Conservation (phyloP, 495 filamentous ascomycete species). For the Penicillium arizonense region DNA sequence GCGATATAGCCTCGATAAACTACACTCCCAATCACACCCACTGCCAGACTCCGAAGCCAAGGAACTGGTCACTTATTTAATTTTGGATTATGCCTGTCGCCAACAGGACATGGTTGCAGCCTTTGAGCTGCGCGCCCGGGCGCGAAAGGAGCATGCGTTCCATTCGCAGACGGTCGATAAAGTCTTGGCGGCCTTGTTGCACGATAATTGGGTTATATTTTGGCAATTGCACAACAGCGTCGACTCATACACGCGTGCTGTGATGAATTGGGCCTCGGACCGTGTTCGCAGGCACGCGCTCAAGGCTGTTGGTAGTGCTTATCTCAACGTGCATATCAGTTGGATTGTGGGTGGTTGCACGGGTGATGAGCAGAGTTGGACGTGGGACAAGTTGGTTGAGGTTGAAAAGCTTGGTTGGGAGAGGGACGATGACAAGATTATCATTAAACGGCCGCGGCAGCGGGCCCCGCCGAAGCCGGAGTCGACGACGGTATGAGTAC, state of each 20-base stretch:
- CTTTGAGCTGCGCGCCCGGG: slow-evolving; percentile 53
- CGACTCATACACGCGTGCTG: slow-evolving; percentile 68
- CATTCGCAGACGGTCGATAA: slow-evolving; percentile 61
- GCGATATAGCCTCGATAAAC: slow-evolving; percentile 66
- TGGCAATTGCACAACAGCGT: slow-evolving; percentile 67
- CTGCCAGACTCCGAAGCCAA: slow-evolving; percentile 66
- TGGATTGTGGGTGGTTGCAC: slow-evolving; percentile 46
- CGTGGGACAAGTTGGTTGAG: slow-evolving; percentile 69
- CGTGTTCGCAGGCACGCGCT: slow-evolving; percentile 68
- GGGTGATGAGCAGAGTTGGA: slow-evolving; percentile 61
- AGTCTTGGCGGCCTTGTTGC: slow-evolving; percentile 67
- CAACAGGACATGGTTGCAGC: slow-evolving; percentile 73
- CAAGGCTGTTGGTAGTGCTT: slow-evolving; percentile 79
- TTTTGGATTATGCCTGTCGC: slow-evolving; percentile 86
- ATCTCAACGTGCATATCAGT: slow-evolving; percentile 64
- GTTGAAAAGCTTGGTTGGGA: slow-evolving; percentile 78
- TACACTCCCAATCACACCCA: slow-evolving; percentile 60
- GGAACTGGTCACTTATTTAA: slow-evolving; percentile 75
- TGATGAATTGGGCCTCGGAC: slow-evolving; percentile 80
- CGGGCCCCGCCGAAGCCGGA: slow-evolving; percentile 21
- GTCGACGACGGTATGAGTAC: slow-evolving; percentile 14
- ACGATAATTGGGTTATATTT: slow-evolving; percentile 81
- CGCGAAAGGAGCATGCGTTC: slow-evolving; percentile 50
- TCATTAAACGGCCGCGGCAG: slow-evolving; percentile 61
- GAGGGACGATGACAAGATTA: slow-evolving; percentile 62